A percentile compares a stretch with the other conserved stretches of the same genome.
These are phyloP conservation scores for Blastobotrys raffinosifermentans DNA, from an alignment of 1,139 yeast genomes.

Conservation along the genomic window DNA sequence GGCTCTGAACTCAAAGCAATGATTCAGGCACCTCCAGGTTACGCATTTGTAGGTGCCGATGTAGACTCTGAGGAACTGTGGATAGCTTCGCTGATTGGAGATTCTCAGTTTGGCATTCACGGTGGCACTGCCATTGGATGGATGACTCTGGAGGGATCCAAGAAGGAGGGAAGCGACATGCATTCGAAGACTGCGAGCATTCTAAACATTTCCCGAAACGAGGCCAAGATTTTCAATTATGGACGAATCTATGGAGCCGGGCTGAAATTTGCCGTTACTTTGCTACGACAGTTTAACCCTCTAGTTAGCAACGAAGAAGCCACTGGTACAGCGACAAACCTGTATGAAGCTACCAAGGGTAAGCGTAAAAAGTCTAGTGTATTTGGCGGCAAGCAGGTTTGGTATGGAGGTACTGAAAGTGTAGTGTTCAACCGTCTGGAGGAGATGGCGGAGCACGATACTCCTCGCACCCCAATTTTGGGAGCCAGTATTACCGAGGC, in stretches of 20 bases:
- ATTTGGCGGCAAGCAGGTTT: constrained; percentile 40
- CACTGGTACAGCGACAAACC: constrained; percentile 52
- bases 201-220: constrained; percentile 81
- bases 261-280: constrained; percentile 73
- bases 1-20: constrained; percentile 93
- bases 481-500: constrained; percentile 95
- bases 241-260: constrained; percentile 99
- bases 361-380: constrained; percentile 36
- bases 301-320: constrained; percentile 64
- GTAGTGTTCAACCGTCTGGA: constrained; percentile 86
- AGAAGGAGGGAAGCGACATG: constrained; percentile 82
- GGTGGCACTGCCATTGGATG: constrained; percentile 98
- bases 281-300: constrained; percentile 79
- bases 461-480: constrained; percentile 83
- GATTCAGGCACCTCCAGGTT: constrained; percentile 82
- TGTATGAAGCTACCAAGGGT: constrained; percentile 86
- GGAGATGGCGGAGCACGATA: constrained; percentile 74
- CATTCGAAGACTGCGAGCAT: constrained; percentile 93
- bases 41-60: constrained; percentile 90
- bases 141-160: constrained; percentile 98
- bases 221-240: constrained; percentile 92
- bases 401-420: constrained; percentile 95
- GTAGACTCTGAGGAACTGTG: constrained; percentile 97
- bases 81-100: constrained; percentile 96
- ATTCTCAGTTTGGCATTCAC: constrained; percentile 78